phyloP scores from a whole-genome alignment of 2,329 filamentous ascomycete genomes.

The Fusarium kyushuense region DNA sequence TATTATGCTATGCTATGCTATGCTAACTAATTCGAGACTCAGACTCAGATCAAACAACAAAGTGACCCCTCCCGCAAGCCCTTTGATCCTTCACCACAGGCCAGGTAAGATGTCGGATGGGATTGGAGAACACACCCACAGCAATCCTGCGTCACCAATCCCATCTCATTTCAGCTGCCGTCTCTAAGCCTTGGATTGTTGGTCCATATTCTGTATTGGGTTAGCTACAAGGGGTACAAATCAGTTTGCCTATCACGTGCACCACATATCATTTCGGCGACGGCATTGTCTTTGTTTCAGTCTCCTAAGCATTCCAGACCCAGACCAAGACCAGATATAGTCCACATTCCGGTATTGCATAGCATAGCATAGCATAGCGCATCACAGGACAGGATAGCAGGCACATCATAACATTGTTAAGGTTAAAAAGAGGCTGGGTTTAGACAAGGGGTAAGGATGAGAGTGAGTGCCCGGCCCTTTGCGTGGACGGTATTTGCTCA shows the following conservation, averaged over 20 bases:
- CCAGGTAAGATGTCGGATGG: slow-evolving; percentile 9
- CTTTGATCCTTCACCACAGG: slow-evolving; percentile 32
- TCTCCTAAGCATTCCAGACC: slow-evolving; percentile 51
- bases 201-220: slow-evolving; percentile 15
- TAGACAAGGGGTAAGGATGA: slow-evolving; percentile 23
- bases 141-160: slow-evolving; percentile 18
- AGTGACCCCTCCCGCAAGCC: slow-evolving; percentile 29
- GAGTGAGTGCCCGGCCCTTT: slow-evolving; percentile 30
- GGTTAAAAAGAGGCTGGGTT: slow-evolving; percentile 49
- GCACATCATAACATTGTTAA: slow-evolving; percentile 50
- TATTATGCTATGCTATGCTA: slow-evolving; percentile 23
- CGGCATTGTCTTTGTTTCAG: slow-evolving; percentile 55
- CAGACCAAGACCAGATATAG: slow-evolving; percentile 29
- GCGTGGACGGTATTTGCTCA: slow-evolving; percentile 26
- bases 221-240: slow-evolving; percentile 8
- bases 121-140: slow-evolving; percentile 11
- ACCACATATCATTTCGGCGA: slow-evolving; percentile 41
- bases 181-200: slow-evolving; percentile 24
- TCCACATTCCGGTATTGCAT: slow-evolving; percentile 37
- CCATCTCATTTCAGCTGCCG: slow-evolving; percentile 31
- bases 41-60: slow-evolving; percentile 29
- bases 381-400: neutral
- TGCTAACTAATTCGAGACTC: slow-evolving; percentile 22
- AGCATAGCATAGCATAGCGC: slow-evolving; percentile 43
- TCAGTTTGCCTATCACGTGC: slow-evolving; percentile 46